Percentiles rank a stretch among this genome's conserved stretches.
Evolutionary conservation across 495 filamentous ascomycete species (phyloP).

Genomic region (Lasiosphaeriaceae sp.): DNA sequence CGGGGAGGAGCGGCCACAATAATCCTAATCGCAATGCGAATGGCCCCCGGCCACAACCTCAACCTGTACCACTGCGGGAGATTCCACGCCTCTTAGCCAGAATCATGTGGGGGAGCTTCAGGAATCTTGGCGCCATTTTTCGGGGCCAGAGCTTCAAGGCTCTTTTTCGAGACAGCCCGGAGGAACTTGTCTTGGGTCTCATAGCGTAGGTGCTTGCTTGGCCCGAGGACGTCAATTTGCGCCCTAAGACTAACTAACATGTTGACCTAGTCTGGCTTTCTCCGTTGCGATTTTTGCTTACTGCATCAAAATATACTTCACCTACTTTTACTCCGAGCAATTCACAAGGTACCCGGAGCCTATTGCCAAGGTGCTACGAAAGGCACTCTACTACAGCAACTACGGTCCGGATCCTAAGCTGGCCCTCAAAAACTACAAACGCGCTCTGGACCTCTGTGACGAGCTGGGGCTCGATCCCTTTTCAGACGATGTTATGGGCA

Average conservation of each 20-base stretch:
- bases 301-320: slow-evolving; percentile 60
- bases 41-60: slow-evolving; percentile 16
- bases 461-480: slow-evolving; percentile 79
- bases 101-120: slow-evolving; percentile 29
- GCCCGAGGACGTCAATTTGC: neutral
- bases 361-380: slow-evolving; percentile 76
- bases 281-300: slow-evolving; percentile 54
- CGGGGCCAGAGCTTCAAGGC: slow-evolving; percentile 28
- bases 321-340: slow-evolving; percentile 56
- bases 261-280: slow-evolving; percentile 30
- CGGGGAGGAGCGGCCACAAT: slow-evolving; percentile 5
- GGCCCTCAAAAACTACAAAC: slow-evolving; percentile 76
- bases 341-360: slow-evolving; percentile 69
- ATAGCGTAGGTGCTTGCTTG: slow-evolving; percentile 5
- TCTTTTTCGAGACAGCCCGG: slow-evolving; percentile 36
- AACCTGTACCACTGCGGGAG: slow-evolving; percentile 9
- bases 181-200: slow-evolving; percentile 37
- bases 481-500: slow-evolving; percentile 81
- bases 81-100: slow-evolving; percentile 23
- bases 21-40: slow-evolving; percentile 9
- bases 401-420: slow-evolving; percentile 62
- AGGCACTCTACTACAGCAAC: slow-evolving; percentile 82
- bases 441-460: slow-evolving; percentile 65
- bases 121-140: slow-evolving; percentile 28
- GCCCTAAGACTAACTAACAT: neutral